Evolutionary conservation across 495 filamentous ascomycete genomes (phyloP).

Genomic region (Amniculicola lignicola): DNA sequence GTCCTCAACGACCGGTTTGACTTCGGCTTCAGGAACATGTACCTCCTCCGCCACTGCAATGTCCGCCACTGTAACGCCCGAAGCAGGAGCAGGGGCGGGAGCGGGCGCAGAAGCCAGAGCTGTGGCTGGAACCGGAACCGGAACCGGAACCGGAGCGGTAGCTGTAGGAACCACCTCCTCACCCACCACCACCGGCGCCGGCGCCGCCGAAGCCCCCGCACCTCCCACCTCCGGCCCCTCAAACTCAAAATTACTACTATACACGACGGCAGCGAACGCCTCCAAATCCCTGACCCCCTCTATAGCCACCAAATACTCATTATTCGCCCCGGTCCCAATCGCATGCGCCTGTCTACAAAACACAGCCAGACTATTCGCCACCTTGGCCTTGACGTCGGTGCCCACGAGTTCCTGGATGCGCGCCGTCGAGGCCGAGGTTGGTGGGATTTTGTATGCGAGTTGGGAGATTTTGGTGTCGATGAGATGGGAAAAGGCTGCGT

Average conservation of each 20-base stretch:
- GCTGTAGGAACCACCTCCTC: too few relatives aligned
- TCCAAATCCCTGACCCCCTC: constrained; percentile 83
- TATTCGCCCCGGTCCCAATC: constrained; percentile 80
- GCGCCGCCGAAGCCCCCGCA: background rate
- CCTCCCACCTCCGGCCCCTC: constrained; percentile 46
- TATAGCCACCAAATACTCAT: constrained; percentile 77
- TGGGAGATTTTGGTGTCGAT: constrained; percentile 72
- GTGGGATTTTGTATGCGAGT: constrained; percentile 69
- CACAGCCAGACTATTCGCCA: constrained; percentile 84
- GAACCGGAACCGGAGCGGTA: too few relatives aligned
- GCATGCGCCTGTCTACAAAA: constrained; percentile 83
- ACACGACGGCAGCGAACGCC: constrained; percentile 90
- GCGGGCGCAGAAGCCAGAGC: too few relatives aligned
- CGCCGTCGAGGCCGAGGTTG: constrained; percentile 40
- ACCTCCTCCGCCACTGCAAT: constrained; percentile 44
- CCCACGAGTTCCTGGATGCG: constrained; percentile 45
- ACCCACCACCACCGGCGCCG: constrained; percentile 31
- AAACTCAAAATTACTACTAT: constrained; percentile 86
- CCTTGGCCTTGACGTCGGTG: constrained; percentile 59
- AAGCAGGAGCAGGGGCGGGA: too few relatives aligned
- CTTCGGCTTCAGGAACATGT: constrained; percentile 34
- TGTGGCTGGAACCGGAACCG: too few relatives aligned
- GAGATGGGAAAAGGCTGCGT: constrained; percentile 78
- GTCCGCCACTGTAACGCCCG: background rate
- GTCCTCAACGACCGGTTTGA: background rate